A percentile compares a stretch with the other conserved stretches of the same genome.
Evolutionary conservation across 805 yeast genomes (phyloP).

Genomic region (Tetrapisispora taiwanensis): DNA sequence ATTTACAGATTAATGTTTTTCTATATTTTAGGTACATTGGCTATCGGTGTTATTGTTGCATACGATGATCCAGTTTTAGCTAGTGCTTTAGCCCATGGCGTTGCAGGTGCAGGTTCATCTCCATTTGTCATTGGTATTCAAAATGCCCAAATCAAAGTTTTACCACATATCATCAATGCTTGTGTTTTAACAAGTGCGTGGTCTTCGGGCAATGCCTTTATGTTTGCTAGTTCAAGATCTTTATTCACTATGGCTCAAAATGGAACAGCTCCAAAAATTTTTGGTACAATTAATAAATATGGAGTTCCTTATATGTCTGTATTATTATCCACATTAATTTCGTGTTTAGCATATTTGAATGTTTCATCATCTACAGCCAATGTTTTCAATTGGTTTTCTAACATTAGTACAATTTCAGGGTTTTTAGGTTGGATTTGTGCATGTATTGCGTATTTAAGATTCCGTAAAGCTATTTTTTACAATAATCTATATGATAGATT

Average conservation of each 20-base stretch:
- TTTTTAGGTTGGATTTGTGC: slow-evolving; percentile 54
- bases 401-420: slow-evolving; percentile 57
- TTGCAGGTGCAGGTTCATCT: slow-evolving; percentile 51
- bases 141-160: slow-evolving; percentile 49
- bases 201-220: slow-evolving; percentile 39
- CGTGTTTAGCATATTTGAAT: slow-evolving; percentile 44
- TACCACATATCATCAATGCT: slow-evolving; percentile 54
- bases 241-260: slow-evolving; percentile 35
- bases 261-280: slow-evolving; percentile 42
- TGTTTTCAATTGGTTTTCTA: slow-evolving; percentile 57
- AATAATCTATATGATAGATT: slow-evolving; percentile 46
- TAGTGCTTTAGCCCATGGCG: slow-evolving; percentile 39
- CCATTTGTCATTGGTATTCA: slow-evolving; percentile 58
- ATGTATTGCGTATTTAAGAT: slow-evolving; percentile 45
- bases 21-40: slow-evolving; percentile 46
- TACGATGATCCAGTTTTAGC: slow-evolving; percentile 41
- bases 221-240: slow-evolving; percentile 48
- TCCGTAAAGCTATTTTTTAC: slow-evolving; percentile 51
- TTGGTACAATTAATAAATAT: slow-evolving; percentile 38
- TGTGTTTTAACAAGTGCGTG: slow-evolving; percentile 51
- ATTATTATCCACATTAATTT: slow-evolving; percentile 17
- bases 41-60: slow-evolving; percentile 52
- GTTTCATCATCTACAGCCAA: slow-evolving; percentile 41
- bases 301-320: slow-evolving; percentile 45
- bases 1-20: slow-evolving; percentile 53